phyloP scores from a whole-genome alignment of 139 green algal species.

The Protoeuglena noctilucae region DNA sequence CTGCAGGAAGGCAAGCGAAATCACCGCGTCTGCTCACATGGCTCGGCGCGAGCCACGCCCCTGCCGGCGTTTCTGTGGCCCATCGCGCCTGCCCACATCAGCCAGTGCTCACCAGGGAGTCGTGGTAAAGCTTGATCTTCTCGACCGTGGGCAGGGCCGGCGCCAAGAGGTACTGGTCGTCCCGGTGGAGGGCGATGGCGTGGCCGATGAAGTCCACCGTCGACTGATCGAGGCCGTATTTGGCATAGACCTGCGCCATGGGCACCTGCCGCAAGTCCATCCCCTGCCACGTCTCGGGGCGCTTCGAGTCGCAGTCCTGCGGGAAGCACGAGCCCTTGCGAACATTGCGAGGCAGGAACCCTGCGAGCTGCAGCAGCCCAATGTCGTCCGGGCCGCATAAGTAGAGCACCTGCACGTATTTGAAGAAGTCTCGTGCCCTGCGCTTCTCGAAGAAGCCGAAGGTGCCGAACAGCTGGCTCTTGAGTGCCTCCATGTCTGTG shows the following conservation, averaged over 20 bases:
- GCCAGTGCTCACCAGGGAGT: too few species aligned
- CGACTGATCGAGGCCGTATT: constrained; percentile 63
- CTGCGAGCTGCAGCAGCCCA: too few species aligned
- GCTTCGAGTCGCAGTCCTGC: constrained; percentile 69
- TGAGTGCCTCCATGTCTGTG: constrained; percentile 83
- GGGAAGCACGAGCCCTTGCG: constrained; percentile 44
- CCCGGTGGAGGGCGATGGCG: constrained; percentile 74
- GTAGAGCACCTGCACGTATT: constrained; percentile 23
- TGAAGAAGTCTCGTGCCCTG: constrained; percentile 80
- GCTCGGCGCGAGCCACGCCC: too few species aligned
- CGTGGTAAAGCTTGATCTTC: constrained; percentile 93
- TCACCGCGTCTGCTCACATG: too few species aligned
- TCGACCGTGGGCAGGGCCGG: constrained; percentile 63
- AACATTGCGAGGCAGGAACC: constrained; percentile 2
- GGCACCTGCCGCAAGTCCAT: constrained; percentile 68
- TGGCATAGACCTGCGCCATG: constrained; percentile 71
- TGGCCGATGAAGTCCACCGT: constrained; percentile 95
- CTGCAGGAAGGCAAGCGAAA: too few species aligned
- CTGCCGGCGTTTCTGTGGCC: too few species aligned
- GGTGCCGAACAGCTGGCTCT: constrained; percentile 80
- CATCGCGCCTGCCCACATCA: too few species aligned
- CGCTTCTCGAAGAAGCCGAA: constrained; percentile 87
- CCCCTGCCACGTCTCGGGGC: constrained; percentile 69
- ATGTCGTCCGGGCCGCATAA: too few species aligned
- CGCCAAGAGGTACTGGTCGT: constrained; percentile 35